phyloP scores from a whole-genome alignment of 2,329 filamentous ascomycete genomes.

The Rhynchosporium secalis region DNA sequence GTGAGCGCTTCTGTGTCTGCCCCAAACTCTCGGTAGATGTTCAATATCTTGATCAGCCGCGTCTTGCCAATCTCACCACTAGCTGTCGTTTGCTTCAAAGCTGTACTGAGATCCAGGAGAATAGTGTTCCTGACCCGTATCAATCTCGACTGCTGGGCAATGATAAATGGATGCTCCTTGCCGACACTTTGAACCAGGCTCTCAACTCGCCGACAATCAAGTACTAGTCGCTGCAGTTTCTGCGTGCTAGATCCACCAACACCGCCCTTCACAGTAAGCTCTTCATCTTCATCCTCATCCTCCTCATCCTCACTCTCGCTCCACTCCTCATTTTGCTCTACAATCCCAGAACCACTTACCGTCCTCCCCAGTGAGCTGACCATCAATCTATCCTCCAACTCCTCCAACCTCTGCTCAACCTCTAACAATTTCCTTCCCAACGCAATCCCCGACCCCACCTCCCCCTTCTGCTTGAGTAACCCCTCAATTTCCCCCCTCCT shows the following conservation, averaged over 20 bases:
- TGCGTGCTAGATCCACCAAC: constrained; percentile 36
- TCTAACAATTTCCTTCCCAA: constrained; percentile 63
- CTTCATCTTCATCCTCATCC: constrained; percentile 39
- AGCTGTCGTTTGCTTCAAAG: constrained; percentile 56
- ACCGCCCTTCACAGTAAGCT: constrained; percentile 32
- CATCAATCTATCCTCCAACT: constrained; percentile 63
- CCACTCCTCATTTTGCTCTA: constrained; percentile 32
- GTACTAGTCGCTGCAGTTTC: constrained; percentile 54
- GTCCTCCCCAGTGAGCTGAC: constrained; percentile 44
- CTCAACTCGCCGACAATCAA: constrained; percentile 58
- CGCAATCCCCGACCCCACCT: constrained; percentile 64
- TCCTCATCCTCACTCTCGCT: constrained; percentile 45
- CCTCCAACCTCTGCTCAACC: constrained; percentile 60
- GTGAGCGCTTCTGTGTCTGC: constrained; percentile 60
- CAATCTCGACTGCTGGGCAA: constrained; percentile 56
- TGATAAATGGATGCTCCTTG: constrained; percentile 62
- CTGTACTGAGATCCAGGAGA: constrained; percentile 63
- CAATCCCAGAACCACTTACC: constrained; percentile 29
- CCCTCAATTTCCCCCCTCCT: constrained; percentile 62
- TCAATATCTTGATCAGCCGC: constrained; percentile 55
- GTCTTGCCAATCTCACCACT: constrained; percentile 43
- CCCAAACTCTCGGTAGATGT: constrained; percentile 61
- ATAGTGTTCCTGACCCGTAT: constrained; percentile 60
- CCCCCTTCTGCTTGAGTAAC: constrained; percentile 65
- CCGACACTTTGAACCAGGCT: constrained; percentile 53